These are phyloP conservation scores for Teratosphaeria nubilosa DNA, from an alignment of 2,329 filamentous ascomycete species.

Conservation along the genomic window DNA sequence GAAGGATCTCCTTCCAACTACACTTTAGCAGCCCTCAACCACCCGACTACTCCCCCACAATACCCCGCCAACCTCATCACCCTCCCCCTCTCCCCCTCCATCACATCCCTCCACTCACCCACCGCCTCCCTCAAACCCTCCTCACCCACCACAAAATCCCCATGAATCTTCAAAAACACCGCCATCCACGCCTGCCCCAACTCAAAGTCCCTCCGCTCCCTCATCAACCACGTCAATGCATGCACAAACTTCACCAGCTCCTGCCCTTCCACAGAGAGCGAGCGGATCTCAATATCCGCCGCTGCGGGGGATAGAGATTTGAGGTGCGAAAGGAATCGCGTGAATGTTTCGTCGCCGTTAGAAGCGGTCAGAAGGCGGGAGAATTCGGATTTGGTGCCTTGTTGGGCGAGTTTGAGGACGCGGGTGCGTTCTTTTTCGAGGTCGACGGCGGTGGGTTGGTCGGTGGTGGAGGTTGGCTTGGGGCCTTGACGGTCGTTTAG, in stretches of 20 bases:
- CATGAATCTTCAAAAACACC: conserved; percentile 76
- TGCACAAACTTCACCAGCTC: conserved; percentile 72
- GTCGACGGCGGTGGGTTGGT: conserved; percentile 17
- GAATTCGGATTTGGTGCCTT: conserved; percentile 28
- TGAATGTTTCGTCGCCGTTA: conserved; percentile 47
- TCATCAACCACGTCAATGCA: conserved; percentile 64
- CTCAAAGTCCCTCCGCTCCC: conserved; percentile 72
- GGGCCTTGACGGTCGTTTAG: conserved; percentile 32
- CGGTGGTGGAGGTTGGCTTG: conserved; percentile 6
- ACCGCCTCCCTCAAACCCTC: conserved; percentile 50
- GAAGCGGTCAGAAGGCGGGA: conserved; percentile 39
- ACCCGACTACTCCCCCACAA: conserved; percentile 69
- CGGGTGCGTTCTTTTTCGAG: conserved; percentile 23
- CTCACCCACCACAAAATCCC: conserved; percentile 44
- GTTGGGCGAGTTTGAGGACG: conserved; percentile 19
- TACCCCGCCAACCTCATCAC: conserved; percentile 78
- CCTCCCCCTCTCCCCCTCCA: conserved; percentile 50
- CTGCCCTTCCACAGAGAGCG: conserved; percentile 45
- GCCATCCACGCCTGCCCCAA: conserved; percentile 96
- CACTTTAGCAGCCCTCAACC: conserved; percentile 17
- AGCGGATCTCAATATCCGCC: conserved; percentile 83
- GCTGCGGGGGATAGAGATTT: conserved; percentile 73
- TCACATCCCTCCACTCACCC: conserved; percentile 50
- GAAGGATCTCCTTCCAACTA: conserved; percentile 2
- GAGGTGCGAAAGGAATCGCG: conserved; percentile 64